Conservation (phyloP, 2,329 filamentous ascomycete genomes). For the Aspergillus alliaceus region DNA sequence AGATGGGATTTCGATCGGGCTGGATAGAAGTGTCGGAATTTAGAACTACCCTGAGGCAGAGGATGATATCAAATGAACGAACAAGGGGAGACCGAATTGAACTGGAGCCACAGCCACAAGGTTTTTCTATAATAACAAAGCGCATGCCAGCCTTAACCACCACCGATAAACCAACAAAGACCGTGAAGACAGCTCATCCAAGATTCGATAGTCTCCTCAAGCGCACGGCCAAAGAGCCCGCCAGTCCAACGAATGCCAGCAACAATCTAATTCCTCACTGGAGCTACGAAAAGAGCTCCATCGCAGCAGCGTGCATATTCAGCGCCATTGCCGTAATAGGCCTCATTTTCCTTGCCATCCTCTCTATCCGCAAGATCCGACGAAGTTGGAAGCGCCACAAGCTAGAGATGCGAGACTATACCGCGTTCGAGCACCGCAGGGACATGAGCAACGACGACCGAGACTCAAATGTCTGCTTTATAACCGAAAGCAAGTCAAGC, state of each 20-base stretch:
- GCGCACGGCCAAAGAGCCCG: background rate
- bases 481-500: slow-evolving; percentile 13
- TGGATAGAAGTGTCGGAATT: background rate
- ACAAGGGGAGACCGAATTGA: no score
- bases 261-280: slow-evolving; percentile 14
- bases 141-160: background rate
- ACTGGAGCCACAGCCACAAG: background rate
- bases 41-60: background rate
- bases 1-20: background rate
- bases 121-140: background rate
- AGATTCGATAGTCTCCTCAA: background rate
- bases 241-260: background rate
- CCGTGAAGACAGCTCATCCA: background rate
- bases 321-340: slow-evolving; percentile 17
- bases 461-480: background rate
- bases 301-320: slow-evolving; percentile 29
- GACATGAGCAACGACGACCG: background rate
- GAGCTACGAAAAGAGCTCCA: slow-evolving; percentile 24
- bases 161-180: background rate
- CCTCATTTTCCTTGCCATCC: slow-evolving; percentile 21
- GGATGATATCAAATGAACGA: background rate
- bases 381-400: slow-evolving; percentile 17
- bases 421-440: slow-evolving; percentile 19
- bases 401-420: slow-evolving; percentile 8
- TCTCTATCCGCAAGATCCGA: slow-evolving; percentile 21